Evolutionary conservation across 108 stramenopile species (phyloP), one percentile per base, ranked within the genome.

Genomic region (Nannochloropsis salina): DNA sequence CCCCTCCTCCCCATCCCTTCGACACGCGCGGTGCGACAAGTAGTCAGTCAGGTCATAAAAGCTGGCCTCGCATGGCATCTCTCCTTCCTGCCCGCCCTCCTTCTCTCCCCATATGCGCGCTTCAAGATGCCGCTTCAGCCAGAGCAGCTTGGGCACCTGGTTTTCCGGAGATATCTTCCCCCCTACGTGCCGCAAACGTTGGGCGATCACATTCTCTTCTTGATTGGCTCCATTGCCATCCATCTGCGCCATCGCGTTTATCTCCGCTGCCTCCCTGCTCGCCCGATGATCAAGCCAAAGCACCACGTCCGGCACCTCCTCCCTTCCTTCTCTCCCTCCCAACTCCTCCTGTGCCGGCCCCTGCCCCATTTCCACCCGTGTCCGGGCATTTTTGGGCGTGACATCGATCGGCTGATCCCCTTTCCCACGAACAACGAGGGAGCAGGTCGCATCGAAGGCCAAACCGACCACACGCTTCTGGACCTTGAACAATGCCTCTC

Each of bases 241-340:
- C 61, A 15, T 74, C 61, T n/a, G 31, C 0, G 43, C 40, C 41
- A 40, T 80, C 41, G 80, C 84, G 18, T 84, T 87, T 12, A 87
- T 81, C 11, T 21, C 84, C 15, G 20, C 80, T 5, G 87, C 87
- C 44, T 87, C 84, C 40, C 22, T 45, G 20, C 21, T 51, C 15
- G 87, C 84, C 11, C 87, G 80, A 80, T 87, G 87, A 80, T 87
- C 87, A n/a, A 84, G 40, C 87, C 87, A 87, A 42, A 87, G 41
- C 31, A 87, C 80, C 43, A 87, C 84, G 41, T 87, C 81, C 21
- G 81, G 81, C 5, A 81, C 40, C 22, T 22, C 22, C 15, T 61
- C 1, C 18, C 10, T 15, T 61, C 15, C 51, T 31, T 81, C 81
- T 21, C 40, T 40, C 9, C 41, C 81, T 22, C 40, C 40, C 9